Evolutionary conservation across 164 flowering plant species (phyloP).

Genomic region (Taxillus chinensis): DNA sequence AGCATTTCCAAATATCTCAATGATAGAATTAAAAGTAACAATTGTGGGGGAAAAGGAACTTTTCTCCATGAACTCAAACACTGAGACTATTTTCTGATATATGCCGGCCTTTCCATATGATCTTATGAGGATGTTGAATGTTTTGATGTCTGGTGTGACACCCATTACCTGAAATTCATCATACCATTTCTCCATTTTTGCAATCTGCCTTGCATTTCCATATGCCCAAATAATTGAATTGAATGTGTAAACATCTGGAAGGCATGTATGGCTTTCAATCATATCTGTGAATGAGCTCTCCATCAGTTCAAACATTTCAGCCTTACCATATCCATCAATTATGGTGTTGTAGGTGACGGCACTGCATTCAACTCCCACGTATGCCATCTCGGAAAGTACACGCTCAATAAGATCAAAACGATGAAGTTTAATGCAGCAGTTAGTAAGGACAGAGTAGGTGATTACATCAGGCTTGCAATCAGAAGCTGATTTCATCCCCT

Average conservation of each 20-base stretch:
- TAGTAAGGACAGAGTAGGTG: slow-evolving; percentile 62
- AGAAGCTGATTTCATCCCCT: slow-evolving; percentile 60
- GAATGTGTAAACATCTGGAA: slow-evolving; percentile 68
- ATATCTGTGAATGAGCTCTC: slow-evolving; percentile 48
- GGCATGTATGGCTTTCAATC: slow-evolving; percentile 50
- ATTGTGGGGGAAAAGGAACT: slow-evolving; percentile 56
- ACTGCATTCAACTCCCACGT: slow-evolving; percentile 46
- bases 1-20: slow-evolving; percentile 59
- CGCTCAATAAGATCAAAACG: slow-evolving; percentile 46
- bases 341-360: slow-evolving; percentile 67
- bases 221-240: slow-evolving; percentile 72
- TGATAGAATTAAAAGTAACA: slow-evolving; percentile 63
- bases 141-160: slow-evolving; percentile 51
- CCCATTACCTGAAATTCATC: slow-evolving; percentile 80
- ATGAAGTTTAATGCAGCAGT: slow-evolving; percentile 35
- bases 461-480: slow-evolving; percentile 74
- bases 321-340: slow-evolving; percentile 94
- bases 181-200: slow-evolving; percentile 78
- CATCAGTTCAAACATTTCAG: slow-evolving; percentile 65
- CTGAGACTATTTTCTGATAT: slow-evolving; percentile 59
- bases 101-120: slow-evolving; percentile 71
- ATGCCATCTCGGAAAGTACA: slow-evolving; percentile 62
- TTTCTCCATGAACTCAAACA: slow-evolving; percentile 65
- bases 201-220: slow-evolving; percentile 50
- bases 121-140: slow-evolving; percentile 65